Conservation (phyloP, 805 yeast genomes). For the Ascoidea rubescens region DNA sequence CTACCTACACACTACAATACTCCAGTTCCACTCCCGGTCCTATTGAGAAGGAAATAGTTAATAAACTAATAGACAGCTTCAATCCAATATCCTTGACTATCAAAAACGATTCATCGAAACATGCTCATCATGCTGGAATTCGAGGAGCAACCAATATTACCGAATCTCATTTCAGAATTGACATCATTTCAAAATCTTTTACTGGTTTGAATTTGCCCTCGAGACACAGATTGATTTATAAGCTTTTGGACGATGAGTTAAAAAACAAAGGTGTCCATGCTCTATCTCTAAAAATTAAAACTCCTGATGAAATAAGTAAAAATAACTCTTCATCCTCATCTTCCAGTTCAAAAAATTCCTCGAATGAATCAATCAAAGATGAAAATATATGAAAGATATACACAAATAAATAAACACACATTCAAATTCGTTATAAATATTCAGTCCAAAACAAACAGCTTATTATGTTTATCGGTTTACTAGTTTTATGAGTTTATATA, state of each 20-base stretch:
- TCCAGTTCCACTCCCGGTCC: constrained; percentile 10
- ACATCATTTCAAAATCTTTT: constrained; percentile 58
- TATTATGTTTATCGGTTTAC: no score
- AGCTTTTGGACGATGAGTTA: constrained; percentile 58
- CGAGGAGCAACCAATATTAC: constrained; percentile 53
- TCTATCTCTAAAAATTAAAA: constrained; percentile 70
- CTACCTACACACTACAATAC: constrained; percentile 2
- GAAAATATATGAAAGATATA: not conserved
- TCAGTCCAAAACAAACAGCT: no score
- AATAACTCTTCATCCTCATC: not conserved
- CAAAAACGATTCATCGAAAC: constrained; percentile 75
- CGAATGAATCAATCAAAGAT: not conserved
- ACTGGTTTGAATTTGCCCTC: constrained; percentile 44
- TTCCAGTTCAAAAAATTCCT: not conserved
- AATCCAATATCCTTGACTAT: constrained; percentile 36
- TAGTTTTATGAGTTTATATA: no score
- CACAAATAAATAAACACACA: not conserved
- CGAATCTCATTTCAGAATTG: constrained; percentile 76
- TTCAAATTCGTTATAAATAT: no score
- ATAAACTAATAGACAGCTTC: constrained; percentile 3
- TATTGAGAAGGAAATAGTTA: constrained; percentile 7
- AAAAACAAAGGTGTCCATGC: constrained; percentile 72
- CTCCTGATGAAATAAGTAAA: constrained; percentile 39
- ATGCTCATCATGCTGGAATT: constrained; percentile 76
- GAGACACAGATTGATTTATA: constrained; percentile 69